Base-by-base conservation (phyloP, 2,329 filamentous ascomycete species). In the Colletotrichum spaethianum region DNA sequence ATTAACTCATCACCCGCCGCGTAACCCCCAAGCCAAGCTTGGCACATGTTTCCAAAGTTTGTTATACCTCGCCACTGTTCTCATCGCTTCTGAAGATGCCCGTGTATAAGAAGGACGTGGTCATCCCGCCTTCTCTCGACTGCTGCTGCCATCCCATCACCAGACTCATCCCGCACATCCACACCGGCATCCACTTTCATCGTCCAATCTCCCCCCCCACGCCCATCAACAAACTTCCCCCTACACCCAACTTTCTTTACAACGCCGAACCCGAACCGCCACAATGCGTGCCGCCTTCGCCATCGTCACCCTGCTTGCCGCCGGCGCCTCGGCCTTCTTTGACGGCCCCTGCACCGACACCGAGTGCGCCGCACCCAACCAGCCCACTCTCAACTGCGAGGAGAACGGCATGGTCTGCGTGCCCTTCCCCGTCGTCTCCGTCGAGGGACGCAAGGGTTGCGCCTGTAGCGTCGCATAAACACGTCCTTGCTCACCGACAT, bases 351-450 rank as follows among this genome's bases (percentile, higher is more conserved):
- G 69, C 52, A 52, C 28, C 20, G 64, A 68, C 44, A 57, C 59
- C 33, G 42, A 31, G 28, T 72, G 69, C 64, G 69, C 57, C 57
- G 23, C 55, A 16, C 33, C 42, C 57, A 42, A 50, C 50, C 23
- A 56, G 20, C 20, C 42, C 57, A 57, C 28, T n/a, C 28, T 68
- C 28, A 72, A 72, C 64, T 72, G 69, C 64, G 69, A 68, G 50
- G 23, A 48, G 23, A 36, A 63, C 26, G 69, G 69, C 69, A 57
- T 28, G 64, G 38, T 72, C 69, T 72, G 69, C 44, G 69, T 72
- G 57, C 64, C 64, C n/a, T 72, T 72, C 64, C 64, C 69, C 44
- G 52, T 26, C 52, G 59, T 72, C 40, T 65, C 67, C 44, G 18
- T 63, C 6, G 64, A 72, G 52, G 53, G 52, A 26, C 69, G 69